phyloP scores from a whole-genome alignment of 345 rosid genomes.

The Cardamine chenopodiifolia region DNA sequence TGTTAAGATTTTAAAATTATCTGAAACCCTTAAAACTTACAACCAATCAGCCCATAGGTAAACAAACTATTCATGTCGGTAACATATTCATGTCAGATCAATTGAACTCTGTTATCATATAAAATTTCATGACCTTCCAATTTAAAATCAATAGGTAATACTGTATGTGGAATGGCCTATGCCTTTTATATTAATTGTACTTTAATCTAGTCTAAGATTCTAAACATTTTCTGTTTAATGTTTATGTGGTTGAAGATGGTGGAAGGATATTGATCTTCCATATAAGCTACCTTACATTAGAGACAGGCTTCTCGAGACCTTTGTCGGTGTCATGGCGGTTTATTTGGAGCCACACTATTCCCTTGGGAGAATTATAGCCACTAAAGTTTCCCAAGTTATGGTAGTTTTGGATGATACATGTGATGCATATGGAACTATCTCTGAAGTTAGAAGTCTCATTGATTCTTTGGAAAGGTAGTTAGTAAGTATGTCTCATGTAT shows the following conservation, averaged over 20 bases:
- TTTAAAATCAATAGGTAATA: no score
- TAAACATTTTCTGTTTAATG: background rate
- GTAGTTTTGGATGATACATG: background rate
- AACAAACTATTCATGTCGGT: no score
- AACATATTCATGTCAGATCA: background rate
- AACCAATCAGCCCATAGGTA: no score
- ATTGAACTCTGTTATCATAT: no score
- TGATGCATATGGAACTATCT: background rate
- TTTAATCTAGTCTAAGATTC: background rate
- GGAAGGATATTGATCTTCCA: background rate
- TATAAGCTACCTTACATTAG: background rate
- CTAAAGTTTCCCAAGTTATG: background rate
- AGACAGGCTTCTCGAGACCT: background rate
- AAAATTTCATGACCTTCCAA: no score
- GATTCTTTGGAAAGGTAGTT: conserved; percentile 4
- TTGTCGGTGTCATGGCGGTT: background rate
- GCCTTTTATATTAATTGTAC: no score
- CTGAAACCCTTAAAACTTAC: no score
- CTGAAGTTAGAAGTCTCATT: conserved; percentile 1
- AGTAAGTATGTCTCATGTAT: no score
- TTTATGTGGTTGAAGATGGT: conserved; percentile 8
- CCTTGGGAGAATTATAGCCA: background rate
- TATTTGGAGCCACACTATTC: background rate
- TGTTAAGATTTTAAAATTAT: no score
- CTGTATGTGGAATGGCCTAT: no score